phyloP scores from a whole-genome alignment of 1,284 basidiomycete species.

The Nidula niveotomentosa region DNA sequence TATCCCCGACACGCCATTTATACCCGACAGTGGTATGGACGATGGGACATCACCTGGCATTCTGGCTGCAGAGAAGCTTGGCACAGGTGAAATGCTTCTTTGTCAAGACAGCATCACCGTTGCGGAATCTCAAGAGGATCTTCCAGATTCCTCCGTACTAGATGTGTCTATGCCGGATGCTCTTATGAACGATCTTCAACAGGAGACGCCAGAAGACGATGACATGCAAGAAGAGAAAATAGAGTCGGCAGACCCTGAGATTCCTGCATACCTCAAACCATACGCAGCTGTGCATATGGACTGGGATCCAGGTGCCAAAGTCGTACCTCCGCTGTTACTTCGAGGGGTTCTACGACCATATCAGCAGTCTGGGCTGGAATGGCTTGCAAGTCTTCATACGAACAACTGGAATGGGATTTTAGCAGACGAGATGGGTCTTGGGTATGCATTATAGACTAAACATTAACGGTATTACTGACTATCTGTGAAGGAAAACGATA shows the following conservation, averaged over 20 bases:
- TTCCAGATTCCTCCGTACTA: too few relatives aligned
- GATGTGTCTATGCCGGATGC: too few relatives aligned
- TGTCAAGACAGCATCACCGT: too few relatives aligned
- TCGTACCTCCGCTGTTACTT: slow-evolving; percentile 80
- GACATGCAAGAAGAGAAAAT: slow-evolving; percentile 12
- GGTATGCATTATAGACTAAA: slow-evolving; percentile 48
- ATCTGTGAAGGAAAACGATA: slow-evolving; percentile 82
- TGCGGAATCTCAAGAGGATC: too few relatives aligned
- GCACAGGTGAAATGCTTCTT: too few relatives aligned
- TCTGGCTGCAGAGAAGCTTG: too few relatives aligned
- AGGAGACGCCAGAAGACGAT: background rate
- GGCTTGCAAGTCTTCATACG: slow-evolving; percentile 88
- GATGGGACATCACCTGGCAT: too few relatives aligned
- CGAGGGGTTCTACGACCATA: slow-evolving; percentile 91
- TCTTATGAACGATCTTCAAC: too few relatives aligned
- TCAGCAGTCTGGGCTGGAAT: slow-evolving; percentile 93
- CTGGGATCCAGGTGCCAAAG: slow-evolving; percentile 55
- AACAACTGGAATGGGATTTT: slow-evolving; percentile 93
- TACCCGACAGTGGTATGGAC: too few relatives aligned
- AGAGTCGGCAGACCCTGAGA: slow-evolving; percentile 17
- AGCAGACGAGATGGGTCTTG: slow-evolving; percentile 91
- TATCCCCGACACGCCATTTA: too few relatives aligned
- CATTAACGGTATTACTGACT: slow-evolving; percentile 6
- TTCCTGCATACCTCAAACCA: slow-evolving; percentile 62
- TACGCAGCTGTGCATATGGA: slow-evolving; percentile 69